Base-by-base conservation (phyloP, 2,329 filamentous ascomycete species). In the Sclerotinia spermophila region DNA sequence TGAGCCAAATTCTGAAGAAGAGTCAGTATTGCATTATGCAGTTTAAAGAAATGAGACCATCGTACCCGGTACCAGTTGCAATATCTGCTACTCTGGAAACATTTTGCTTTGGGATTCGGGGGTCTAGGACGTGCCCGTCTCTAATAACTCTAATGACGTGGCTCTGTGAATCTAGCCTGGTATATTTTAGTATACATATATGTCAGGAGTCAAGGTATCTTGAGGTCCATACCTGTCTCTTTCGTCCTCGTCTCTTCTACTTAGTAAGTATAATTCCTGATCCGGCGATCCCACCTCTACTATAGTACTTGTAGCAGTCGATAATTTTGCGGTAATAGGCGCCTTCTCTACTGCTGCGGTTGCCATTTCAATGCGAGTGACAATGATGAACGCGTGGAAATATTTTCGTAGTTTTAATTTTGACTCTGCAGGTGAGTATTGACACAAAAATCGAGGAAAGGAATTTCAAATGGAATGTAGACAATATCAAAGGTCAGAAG, bases 71-170 rank as follows among this genome's bases (percentile, higher is more conserved):
- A 48, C 60, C 60, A 19, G 60, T 48, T 13, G 60, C 60, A 35
- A 64, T 35, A 24, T 64, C 60, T 33, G 60, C 60, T 35, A 64
- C 24, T 35, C 60, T 64, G 42, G 21, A 48, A 5, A 64, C 5
- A 27, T 64, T n/a, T 48, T 48, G 30, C 30, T 64, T 64, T 13
- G 60, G 60, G 42, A 64, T 64, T n/a, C 30, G 44, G 33, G 60
- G 60, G 30, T 48, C 60, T 15, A 64, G 45, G 42, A 48, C 13
- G 30, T 64, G 60, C n/a, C 60, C 60, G 2, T 48, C 27, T 44
- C 42, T 7, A 13, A 35, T 0, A 33, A 48, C 1, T 2, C 7
- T 48, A 4, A 64, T 48, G 21, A 1, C 0, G 3, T 11, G n/a
- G 30, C 60, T 64, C 30, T 64, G 60, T 19, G 15, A 1, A 21